Evolutionary conservation across 495 filamentous ascomycete species (phyloP), one percentile per base, ranked within the genome.

Genomic region (Talaromyces liani): DNA sequence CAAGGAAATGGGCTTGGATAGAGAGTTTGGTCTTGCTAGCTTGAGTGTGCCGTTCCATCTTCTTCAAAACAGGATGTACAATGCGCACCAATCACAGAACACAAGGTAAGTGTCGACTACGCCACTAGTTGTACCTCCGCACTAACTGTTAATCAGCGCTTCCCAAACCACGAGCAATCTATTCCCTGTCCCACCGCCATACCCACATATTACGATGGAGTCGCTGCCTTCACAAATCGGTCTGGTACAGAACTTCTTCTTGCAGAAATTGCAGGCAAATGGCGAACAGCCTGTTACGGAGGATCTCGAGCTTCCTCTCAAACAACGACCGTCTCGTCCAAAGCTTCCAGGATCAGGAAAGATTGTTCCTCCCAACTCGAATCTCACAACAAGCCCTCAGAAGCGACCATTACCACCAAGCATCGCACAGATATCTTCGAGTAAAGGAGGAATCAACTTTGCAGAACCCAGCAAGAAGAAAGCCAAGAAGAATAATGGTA

Each of bases 11-110:
- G 94, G 94, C 18, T 81, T 98, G 31, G 93, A 96, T 69, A 87
- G 84, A 63, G 94, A 98, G 70, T 87, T 97, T 70, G 91, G 92
- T 14, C 80, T 93, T 61, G 86, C 90, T 20, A 87, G 88, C 54
- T 82, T 97, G 53, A 93, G 90, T 39, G 94, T 99, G 34, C 94
- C 94, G 20, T 81, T 99, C 22, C 94, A 99, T 79, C 84, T 99
- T 20, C 82, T 99, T 18, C 93, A 97, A 71, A 93, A 91, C 61
- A 85, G 92, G 68, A 91, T 98, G 75, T 86, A 88, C 73, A 92
- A 76, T 70, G 87, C 88, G 57, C 88, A 88, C 68, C 88, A 93
- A 73, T 80, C 87, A 60, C 90, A 90, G 68, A 90, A 87, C 66
- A 86, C 87, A 63, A 84, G 74, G 75, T 83, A 77, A 66, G 81